Evolutionary conservation across 352 stramenopile species (phyloP).

Genomic region (Phytopythium sindhum): DNA sequence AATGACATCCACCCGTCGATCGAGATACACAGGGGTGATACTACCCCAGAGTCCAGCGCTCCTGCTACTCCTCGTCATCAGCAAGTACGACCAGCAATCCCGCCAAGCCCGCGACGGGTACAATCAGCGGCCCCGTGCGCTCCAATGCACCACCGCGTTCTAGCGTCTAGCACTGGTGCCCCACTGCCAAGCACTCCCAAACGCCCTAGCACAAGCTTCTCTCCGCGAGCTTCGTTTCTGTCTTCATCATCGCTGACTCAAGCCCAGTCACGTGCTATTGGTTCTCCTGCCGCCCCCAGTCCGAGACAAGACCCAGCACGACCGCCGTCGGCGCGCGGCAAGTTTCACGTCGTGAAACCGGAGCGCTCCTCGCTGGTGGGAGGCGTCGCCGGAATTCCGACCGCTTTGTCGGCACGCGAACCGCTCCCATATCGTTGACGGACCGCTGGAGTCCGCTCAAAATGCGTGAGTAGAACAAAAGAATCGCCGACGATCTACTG

Average conservation of each 20-base stretch:
- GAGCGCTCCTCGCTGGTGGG: constrained; percentile 21
- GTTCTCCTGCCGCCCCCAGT: neutral
- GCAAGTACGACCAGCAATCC: neutral
- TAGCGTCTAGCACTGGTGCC: neutral
- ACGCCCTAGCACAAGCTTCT: constrained; percentile 46
- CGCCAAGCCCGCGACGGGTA: constrained; percentile 24
- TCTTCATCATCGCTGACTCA: neutral
- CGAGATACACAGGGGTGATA: neutral
- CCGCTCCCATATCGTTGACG: constrained; percentile 53
- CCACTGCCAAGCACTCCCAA: constrained; percentile 8
- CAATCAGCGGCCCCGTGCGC: constrained; percentile 33
- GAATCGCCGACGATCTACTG: too few species aligned
- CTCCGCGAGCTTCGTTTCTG: constrained; percentile 24
- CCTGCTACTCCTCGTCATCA: neutral
- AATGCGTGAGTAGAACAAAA: too few species aligned
- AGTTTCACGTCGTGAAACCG: constrained; percentile 51
- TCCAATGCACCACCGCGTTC: constrained; percentile 6
- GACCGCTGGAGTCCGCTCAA: too few species aligned
- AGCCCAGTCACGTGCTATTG: neutral
- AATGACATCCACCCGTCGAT: neutral
- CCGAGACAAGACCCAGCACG: constrained; percentile 5
- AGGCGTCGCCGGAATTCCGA: constrained; percentile 42
- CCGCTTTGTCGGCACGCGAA: constrained; percentile 37
- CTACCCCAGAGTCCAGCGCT: too few species aligned
- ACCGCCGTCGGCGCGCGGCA: constrained; percentile 15